Evolutionary conservation across 2,329 filamentous ascomycete genomes (phyloP).

Genomic region (Phyllosticta paracitricarpa): DNA sequence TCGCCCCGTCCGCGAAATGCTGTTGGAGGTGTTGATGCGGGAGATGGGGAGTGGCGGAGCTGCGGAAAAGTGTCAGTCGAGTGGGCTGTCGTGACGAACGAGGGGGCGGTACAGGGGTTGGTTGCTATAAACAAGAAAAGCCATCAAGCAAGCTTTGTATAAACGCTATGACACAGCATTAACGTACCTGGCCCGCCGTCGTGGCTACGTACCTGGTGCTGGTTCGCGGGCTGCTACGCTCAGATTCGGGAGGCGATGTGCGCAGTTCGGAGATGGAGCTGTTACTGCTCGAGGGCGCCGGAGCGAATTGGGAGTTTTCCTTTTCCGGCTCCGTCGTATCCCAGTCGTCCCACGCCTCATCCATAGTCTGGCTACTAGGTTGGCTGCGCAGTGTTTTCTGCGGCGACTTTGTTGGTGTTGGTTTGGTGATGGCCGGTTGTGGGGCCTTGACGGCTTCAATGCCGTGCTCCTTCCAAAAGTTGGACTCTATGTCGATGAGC

Average conservation of each 20-base stretch:
- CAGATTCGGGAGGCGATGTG: constrained; percentile 29
- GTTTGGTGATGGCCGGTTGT: constrained; percentile 19
- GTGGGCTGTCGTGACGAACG: constrained; percentile 14
- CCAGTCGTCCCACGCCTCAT: constrained; percentile 47
- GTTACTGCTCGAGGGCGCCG: constrained; percentile 29
- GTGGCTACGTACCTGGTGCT: constrained; percentile 40
- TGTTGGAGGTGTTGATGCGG: background rate
- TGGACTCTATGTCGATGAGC: constrained; percentile 27
- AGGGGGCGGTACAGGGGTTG: constrained; percentile 21
- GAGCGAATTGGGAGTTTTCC: constrained; percentile 14
- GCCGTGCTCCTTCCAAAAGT: constrained; percentile 35
- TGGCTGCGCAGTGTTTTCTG: constrained; percentile 27
- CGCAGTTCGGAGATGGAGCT: constrained; percentile 42
- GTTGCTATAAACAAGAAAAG: constrained; percentile 11
- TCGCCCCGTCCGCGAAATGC: background rate
- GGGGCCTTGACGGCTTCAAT: constrained; percentile 24
- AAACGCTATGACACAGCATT: background rate
- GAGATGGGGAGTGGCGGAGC: background rate
- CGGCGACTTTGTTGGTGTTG: constrained; percentile 23
- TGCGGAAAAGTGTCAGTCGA: background rate
- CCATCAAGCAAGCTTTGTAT: constrained; percentile 1
- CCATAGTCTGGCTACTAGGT: constrained; percentile 32
- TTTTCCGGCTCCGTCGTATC: constrained; percentile 21
- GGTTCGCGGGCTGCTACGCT: constrained; percentile 41
- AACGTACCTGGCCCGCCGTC: constrained; percentile 10